phyloP scores from a whole-genome alignment of 2,329 filamentous ascomycete genomes.

The Colletotrichum chrysophilum region DNA sequence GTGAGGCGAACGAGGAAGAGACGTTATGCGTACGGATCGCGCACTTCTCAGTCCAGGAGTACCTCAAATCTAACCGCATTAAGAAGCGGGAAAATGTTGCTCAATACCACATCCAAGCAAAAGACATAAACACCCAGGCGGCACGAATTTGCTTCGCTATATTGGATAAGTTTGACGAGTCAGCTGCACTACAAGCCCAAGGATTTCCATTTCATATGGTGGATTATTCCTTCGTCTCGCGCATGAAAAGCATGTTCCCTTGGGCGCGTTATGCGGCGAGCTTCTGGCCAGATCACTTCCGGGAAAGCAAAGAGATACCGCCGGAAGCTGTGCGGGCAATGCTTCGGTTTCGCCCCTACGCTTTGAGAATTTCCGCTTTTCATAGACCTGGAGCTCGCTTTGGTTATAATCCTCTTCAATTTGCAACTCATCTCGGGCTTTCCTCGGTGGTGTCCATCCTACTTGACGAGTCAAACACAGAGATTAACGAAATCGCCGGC shows the following conservation, averaged over 20 bases:
- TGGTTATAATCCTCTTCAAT: not conserved
- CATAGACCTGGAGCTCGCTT: too few relatives aligned
- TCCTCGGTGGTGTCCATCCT: not conserved
- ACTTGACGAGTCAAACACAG: not conserved
- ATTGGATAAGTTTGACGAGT: not conserved
- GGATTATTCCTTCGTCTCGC: too few relatives aligned
- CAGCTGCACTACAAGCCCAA: too few relatives aligned
- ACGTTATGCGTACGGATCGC: fast-evolving
- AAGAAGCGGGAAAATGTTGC: fast-evolving
- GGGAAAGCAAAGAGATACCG: too few relatives aligned
- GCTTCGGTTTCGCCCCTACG: not conserved
- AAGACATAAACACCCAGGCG: too few relatives aligned
- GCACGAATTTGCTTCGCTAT: not conserved
- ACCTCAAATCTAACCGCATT: not conserved
- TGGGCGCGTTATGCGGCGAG: too few relatives aligned
- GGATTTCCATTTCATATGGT: too few relatives aligned
- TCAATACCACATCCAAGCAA: not conserved
- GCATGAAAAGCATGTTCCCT: too few relatives aligned
- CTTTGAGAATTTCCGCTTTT: not conserved
- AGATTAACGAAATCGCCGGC: not conserved
- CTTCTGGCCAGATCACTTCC: too few relatives aligned
- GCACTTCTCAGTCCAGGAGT: not conserved
- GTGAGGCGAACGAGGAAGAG: fast-evolving
- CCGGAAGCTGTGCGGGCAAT: not conserved
- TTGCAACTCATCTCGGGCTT: fast-evolving